Conservation (phyloP, 768 basidiomycete species). For the Russula lepida region DNA sequence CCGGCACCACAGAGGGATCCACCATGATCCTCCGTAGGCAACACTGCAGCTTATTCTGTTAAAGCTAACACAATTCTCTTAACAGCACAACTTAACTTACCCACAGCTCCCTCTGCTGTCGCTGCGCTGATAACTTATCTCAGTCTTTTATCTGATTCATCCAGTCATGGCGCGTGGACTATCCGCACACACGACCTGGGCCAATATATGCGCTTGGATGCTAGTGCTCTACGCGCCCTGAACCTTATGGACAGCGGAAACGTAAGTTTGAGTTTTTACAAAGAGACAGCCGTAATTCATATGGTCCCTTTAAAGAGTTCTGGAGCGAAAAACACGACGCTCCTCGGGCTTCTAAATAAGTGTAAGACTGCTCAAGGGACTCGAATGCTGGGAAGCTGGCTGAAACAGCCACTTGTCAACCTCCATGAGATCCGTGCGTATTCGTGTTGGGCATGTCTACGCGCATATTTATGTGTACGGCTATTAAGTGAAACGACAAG, state of each 20-base stretch:
- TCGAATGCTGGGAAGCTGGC: slow-evolving; percentile 79
- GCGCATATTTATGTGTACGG: background rate
- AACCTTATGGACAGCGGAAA: slow-evolving; percentile 62
- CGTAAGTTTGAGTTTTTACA: slow-evolving; percentile 28
- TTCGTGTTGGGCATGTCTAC: background rate
- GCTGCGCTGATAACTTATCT: slow-evolving; percentile 80
- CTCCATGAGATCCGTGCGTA: slow-evolving; percentile 81
- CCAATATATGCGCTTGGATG: slow-evolving; percentile 94
- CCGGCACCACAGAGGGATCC: slow-evolving; percentile 2
- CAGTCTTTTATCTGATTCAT: slow-evolving; percentile 63
- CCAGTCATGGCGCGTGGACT: slow-evolving; percentile 72
- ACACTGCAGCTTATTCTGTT: background rate
- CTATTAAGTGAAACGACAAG: slow-evolving; percentile 67
- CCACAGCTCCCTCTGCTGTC: slow-evolving; percentile 70
- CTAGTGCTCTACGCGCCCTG: slow-evolving; percentile 85
- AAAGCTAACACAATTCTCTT: background rate
- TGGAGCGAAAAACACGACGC: slow-evolving; percentile 70
- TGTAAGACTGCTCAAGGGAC: slow-evolving; percentile 96
- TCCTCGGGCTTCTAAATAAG: slow-evolving; percentile 85
- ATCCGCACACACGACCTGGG: slow-evolving; percentile 84
- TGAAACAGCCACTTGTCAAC: slow-evolving; percentile 94
- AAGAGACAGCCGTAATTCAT: background rate
- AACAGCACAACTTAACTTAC: slow-evolving; percentile 71
- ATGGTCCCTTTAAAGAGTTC: slow-evolving; percentile 35
- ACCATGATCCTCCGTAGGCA: slow-evolving; percentile 11